Base-by-base conservation (phyloP, 805 yeast species). In the Wickerhamiella hasegawae region DNA sequence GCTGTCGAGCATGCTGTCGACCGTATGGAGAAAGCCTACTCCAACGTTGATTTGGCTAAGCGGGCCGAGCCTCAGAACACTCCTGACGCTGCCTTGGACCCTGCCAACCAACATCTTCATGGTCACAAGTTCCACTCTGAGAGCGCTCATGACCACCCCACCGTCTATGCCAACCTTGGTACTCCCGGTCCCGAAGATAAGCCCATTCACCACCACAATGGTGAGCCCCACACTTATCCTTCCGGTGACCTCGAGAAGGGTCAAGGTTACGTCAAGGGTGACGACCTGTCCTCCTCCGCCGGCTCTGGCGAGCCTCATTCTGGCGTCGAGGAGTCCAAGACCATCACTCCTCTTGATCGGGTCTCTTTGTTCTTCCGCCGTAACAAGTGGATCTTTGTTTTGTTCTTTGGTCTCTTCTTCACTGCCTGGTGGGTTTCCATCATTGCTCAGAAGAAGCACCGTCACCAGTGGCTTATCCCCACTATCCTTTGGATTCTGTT, bases 391-490 rank as follows among this genome's bases (percentile, higher is more conserved):
- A 44, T 44, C 4, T 11, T 47, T 17, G 52, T 45, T 35, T 32
- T 57, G 8, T 44, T 55, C 47, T 35, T 48, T 41, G 54, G 64
- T 38, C 22, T 51, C 42, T 49, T 66, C 40, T 65, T 67, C 56
- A 66, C 72, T n/a, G 54, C 67, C 9, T 66, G 71, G 71, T 71
- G 76, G 76, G 48, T 70, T 30, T 63, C 72, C 12, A 68, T 71
- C 38, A 36, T 71, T 20, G 65, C 65, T 34, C 76, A 69, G 47
- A 47, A 62, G 5, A 60, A 63, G 40, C 65, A 64, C 31, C 55
- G 75, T 36, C 67, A 54, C 42, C 44, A 60, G 39, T 71, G 76
- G 76, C 62, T 71, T 46, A 67, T 71, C 40, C 76, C 76, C 15
- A 69, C 76, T 3, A 51, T 71, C 16, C 44, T 71, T 31, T 71